Evolutionary conservation across 768 basidiomycete genomes (phyloP).

Genomic region (Cubamyces sp.): DNA sequence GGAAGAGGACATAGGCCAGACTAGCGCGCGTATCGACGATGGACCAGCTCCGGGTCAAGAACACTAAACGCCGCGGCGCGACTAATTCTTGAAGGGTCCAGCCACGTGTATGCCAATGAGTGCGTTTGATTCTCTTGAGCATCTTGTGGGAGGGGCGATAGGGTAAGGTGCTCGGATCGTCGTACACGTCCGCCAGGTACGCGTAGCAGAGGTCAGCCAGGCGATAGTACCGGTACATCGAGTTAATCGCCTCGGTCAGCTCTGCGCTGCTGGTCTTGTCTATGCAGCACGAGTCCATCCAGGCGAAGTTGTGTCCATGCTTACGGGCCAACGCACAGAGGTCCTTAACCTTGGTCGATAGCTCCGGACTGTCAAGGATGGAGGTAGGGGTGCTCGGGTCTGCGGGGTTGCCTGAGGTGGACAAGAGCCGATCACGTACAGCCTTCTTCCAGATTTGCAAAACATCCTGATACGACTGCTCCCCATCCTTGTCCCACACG

Average conservation of each 20-base stretch:
- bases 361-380: too few species aligned
- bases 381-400: too few species aligned
- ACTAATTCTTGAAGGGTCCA: conserved; percentile 24
- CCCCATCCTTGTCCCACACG: too few species aligned
- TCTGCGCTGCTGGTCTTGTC: conserved; percentile 24
- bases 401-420: too few species aligned
- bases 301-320: conserved; percentile 16
- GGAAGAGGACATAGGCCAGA: conserved; percentile 11
- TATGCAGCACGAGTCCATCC: conserved; percentile 25
- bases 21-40: conserved; percentile 14
- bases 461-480: too few species aligned
- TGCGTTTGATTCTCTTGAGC: conserved; percentile 15
- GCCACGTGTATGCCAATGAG: conserved; percentile 20
- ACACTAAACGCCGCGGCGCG: conserved; percentile 8
- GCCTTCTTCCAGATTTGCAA: too few species aligned
- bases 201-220: conserved; percentile 23
- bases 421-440: too few species aligned
- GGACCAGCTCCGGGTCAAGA: conserved; percentile 12
- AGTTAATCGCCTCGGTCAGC: conserved; percentile 26
- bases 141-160: too few species aligned
- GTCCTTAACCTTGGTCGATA: conserved; percentile 5
- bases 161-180: conserved; percentile 12
- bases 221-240: conserved; percentile 23
- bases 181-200: conserved; percentile 16
- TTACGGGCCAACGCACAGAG: conserved; percentile 13